phyloP scores from a whole-genome alignment of 352 stramenopile genomes.

The Phytophthora sojae region DNA sequence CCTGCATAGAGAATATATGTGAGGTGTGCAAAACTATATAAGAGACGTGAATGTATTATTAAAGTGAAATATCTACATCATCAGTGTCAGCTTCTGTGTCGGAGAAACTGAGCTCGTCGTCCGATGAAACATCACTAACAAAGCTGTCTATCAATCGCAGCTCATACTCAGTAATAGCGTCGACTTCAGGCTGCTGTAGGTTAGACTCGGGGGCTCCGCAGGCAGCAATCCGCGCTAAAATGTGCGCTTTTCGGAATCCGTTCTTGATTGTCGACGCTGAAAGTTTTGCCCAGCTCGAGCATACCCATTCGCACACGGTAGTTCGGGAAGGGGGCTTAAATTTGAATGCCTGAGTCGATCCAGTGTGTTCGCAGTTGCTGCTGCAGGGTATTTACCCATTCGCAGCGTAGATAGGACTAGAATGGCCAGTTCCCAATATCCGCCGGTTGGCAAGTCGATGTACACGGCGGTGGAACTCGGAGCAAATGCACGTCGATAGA shows the following conservation, averaged over 20 bases:
- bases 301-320: not conserved
- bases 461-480: not conserved
- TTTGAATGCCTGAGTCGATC: not conserved
- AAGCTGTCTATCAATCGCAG: not conserved
- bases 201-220: not conserved
- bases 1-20: not conserved
- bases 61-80: not conserved
- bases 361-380: not conserved
- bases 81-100: not conserved
- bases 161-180: too few relatives aligned
- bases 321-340: not conserved
- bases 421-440: not conserved
- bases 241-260: not conserved
- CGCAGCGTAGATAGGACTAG: not conserved
- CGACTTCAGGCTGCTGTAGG: not conserved
- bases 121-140: not conserved
- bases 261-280: not conserved
- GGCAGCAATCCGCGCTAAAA: not conserved
- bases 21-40: not conserved
- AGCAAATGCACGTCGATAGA: not conserved
- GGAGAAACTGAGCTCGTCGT: not conserved
- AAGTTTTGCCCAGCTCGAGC: not conserved
- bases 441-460: not conserved
- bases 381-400: not conserved
- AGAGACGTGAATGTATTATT: not conserved